Evolutionary conservation across 768 basidiomycete genomes (phyloP).

Genomic region (Suillus subluteus): DNA sequence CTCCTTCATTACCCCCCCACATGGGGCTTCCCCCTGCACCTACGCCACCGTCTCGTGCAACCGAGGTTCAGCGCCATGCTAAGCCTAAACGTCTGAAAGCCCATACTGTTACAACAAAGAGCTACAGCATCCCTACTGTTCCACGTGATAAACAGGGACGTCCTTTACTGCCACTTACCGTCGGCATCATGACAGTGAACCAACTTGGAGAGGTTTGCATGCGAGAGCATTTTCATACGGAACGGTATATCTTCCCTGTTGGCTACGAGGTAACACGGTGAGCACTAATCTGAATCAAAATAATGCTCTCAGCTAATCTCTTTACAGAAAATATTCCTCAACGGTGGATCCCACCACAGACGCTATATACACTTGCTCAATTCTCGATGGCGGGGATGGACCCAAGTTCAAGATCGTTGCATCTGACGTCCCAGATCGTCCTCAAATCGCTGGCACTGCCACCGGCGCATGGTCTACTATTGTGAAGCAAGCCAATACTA

Average conservation of each 20-base stretch:
- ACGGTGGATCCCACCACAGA: constrained; percentile 68
- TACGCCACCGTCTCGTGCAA: constrained; percentile 26
- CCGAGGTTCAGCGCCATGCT: constrained; percentile 43
- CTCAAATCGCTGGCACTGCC: constrained; percentile 83
- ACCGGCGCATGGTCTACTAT: constrained; percentile 88
- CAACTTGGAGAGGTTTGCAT: constrained; percentile 76
- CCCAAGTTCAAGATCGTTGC: constrained; percentile 87
- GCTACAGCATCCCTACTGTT: constrained; percentile 76
- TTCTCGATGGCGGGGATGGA: constrained; percentile 82
- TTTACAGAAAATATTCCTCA: constrained; percentile 72
- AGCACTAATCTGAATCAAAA: constrained; percentile 21
- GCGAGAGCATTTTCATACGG: constrained; percentile 86
- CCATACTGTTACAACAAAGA: constrained; percentile 79
- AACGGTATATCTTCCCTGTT: constrained; percentile 87
- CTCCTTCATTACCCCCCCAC: constrained; percentile 20
- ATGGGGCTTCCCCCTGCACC: constrained; percentile 19
- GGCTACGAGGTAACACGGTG: constrained; percentile 84
- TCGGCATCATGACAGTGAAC: constrained; percentile 86
- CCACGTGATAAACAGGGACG: constrained; percentile 72
- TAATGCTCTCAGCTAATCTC: constrained; percentile 11
- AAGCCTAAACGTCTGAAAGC: constrained; percentile 82
- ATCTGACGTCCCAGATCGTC: constrained; percentile 68
- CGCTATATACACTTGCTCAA: constrained; percentile 81
- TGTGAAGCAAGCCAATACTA: constrained; percentile 79
- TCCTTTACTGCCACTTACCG: constrained; percentile 77